These are phyloP conservation scores for Phaeosphaeriaceae sp. DNA, from an alignment of 2,329 filamentous ascomycete genomes.

Conservation along the genomic window DNA sequence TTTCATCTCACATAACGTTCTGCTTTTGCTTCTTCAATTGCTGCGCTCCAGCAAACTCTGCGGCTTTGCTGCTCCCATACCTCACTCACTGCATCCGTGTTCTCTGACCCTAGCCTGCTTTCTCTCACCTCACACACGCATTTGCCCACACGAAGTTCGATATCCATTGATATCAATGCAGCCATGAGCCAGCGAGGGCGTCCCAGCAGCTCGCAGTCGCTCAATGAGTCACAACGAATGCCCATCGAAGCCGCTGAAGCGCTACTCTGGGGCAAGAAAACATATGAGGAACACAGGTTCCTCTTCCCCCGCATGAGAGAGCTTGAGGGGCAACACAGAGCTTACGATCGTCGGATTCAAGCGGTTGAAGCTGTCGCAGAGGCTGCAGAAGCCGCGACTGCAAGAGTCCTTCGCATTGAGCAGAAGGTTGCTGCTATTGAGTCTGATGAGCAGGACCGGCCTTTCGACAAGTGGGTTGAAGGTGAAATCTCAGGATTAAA, in stretches of 20 bases:
- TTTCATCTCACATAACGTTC: not conserved
- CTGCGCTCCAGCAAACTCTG: not conserved
- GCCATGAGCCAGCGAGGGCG: slow-evolving; percentile 12
- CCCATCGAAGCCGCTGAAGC: slow-evolving; percentile 29
- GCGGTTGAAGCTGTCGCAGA: slow-evolving; percentile 25
- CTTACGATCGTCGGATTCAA: slow-evolving; percentile 27
- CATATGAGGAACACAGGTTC: slow-evolving; percentile 47
- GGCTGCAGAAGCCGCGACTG: slow-evolving; percentile 20
- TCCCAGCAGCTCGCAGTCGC: slow-evolving; percentile 1
- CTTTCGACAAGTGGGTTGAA: slow-evolving; percentile 26
- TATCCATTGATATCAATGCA: not conserved
- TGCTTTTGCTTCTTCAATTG: not conserved
- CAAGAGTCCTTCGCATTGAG: slow-evolving; percentile 21
- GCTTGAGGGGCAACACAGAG: slow-evolving; percentile 37
- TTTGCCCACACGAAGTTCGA: not conserved
- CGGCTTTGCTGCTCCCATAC: slow-evolving; percentile 3
- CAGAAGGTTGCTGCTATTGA: slow-evolving; percentile 31
- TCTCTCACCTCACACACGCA: not conserved
- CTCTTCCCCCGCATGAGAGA: slow-evolving; percentile 45
- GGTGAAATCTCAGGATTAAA: slow-evolving; percentile 19
- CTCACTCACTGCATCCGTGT: slow-evolving; percentile 2
- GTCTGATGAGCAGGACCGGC: slow-evolving; percentile 26
- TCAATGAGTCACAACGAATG: slow-evolving; percentile 11
- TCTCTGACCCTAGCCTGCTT: not conserved
- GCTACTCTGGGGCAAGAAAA: slow-evolving; percentile 51